Percentiles rank a stretch among this genome's conserved stretches.
Evolutionary conservation across 2,329 filamentous ascomycete genomes (phyloP).

Genomic region (Sporothrix pallida): DNA sequence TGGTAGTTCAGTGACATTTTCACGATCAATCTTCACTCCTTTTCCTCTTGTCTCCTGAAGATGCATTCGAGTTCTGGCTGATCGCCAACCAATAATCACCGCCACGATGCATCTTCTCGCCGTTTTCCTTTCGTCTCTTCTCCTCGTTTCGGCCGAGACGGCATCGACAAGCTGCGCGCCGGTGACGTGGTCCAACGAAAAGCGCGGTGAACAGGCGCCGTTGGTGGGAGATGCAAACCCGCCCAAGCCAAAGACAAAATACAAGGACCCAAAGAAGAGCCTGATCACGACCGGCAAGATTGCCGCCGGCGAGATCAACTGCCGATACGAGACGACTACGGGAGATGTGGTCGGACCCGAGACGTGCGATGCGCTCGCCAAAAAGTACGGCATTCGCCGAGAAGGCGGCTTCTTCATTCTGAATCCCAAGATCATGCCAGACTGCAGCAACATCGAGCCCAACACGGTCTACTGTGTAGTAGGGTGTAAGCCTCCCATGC

Average conservation of each 20-base stretch:
- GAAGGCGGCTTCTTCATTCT: not conserved
- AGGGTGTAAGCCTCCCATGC: not conserved
- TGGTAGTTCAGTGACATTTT: too few relatives aligned
- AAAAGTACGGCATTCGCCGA: not conserved
- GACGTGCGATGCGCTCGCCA: not conserved
- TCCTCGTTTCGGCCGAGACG: not conserved
- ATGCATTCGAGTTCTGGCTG: too few relatives aligned
- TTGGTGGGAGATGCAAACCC: not conserved
- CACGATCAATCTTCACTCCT: too few relatives aligned
- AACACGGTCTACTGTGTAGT: not conserved
- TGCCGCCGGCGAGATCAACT: not conserved
- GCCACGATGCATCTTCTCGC: not conserved
- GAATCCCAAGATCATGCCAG: not conserved
- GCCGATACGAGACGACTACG: not conserved
- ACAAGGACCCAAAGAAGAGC: not conserved
- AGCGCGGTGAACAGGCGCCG: not conserved
- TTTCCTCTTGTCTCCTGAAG: not conserved
- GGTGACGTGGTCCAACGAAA: not conserved
- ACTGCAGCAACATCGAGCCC: not conserved
- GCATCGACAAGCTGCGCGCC: not conserved
- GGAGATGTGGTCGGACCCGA: not conserved
- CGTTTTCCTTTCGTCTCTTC: not conserved
- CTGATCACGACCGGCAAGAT: not conserved
- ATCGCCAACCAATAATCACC: not conserved
- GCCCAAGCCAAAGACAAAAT: not conserved